Percentiles rank a stretch among this genome's conserved stretches.
phyloP scores from a whole-genome alignment of 805 yeast species.

The Candida quercuum region DNA sequence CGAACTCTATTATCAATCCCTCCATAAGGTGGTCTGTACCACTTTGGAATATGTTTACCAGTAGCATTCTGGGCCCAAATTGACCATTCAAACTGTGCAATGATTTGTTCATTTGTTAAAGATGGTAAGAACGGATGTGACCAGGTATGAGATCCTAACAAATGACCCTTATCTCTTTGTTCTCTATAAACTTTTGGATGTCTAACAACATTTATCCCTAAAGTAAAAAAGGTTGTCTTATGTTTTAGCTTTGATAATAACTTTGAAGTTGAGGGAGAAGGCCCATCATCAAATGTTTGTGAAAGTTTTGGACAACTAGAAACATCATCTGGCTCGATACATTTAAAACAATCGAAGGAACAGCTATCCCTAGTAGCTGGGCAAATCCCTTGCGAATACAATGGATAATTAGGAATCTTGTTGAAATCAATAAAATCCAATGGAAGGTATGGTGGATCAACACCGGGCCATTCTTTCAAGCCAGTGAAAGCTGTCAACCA shows the following conservation, averaged over 20 bases:
- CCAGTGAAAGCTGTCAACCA: conserved; percentile 82
- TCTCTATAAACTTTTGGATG: conserved; percentile 67
- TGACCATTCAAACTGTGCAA: conserved; percentile 92
- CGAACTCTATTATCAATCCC: conserved; percentile 87
- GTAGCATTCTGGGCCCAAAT: conserved; percentile 98
- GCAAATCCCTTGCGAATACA: conserved; percentile 58
- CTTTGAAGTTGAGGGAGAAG: conserved; percentile 63
- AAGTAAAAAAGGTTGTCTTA: conserved; percentile 75
- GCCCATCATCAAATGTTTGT: conserved; percentile 96
- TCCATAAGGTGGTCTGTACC: conserved; percentile 97
- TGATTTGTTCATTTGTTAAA: conserved; percentile 70
- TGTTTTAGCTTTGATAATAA: conserved; percentile 48
- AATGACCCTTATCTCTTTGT: conserved; percentile 59
- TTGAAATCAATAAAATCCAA: conserved; percentile 60
- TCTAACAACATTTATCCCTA: conserved; percentile 76
- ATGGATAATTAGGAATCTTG: conserved; percentile 42
- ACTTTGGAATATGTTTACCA: conserved; percentile 77
- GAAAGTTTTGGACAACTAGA: conserved; percentile 67
- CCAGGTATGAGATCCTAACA: conserved; percentile 90
- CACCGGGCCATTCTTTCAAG: conserved; percentile 74
- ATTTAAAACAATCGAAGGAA: conserved; percentile 81
- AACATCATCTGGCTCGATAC: conserved; percentile 73
- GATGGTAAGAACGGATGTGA: conserved; percentile 81
- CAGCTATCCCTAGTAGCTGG: conserved; percentile 50
- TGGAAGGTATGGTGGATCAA: conserved; percentile 84